These are phyloP conservation scores for Saccharomyces pastorianus DNA, from an alignment of 1,139 yeast species.

Conservation along the genomic window DNA sequence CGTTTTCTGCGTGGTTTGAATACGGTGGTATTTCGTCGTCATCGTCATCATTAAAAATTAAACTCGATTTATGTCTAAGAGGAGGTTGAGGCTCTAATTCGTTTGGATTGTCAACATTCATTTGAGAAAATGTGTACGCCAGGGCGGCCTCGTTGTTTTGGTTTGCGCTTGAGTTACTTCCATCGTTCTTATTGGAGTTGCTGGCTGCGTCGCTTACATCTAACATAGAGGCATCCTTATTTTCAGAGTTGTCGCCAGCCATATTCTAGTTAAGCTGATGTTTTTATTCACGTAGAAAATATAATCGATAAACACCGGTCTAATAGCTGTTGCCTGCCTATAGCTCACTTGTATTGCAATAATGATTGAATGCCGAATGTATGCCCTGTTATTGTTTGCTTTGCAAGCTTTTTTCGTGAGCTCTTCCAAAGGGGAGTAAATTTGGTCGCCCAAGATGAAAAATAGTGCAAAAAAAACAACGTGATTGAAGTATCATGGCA, in stretches of 20 bases:
- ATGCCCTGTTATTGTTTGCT: not conserved
- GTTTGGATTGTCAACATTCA: conserved; percentile 27
- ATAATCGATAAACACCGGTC: not conserved
- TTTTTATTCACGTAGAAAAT: not conserved
- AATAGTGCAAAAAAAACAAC: not conserved
- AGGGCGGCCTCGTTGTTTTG: conserved; percentile 8
- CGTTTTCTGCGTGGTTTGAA: conserved; percentile 12
- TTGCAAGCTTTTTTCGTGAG: not conserved
- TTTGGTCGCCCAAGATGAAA: not conserved
- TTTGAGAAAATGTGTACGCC: conserved; percentile 28
- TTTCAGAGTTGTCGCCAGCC: not conserved
- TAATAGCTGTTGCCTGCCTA: not conserved
- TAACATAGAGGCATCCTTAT: conserved; percentile 5
- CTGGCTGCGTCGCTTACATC: conserved; percentile 2
- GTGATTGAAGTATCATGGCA: not conserved
- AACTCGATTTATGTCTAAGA: conserved; percentile 10
- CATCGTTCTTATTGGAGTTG: not conserved
- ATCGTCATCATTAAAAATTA: conserved; percentile 18
- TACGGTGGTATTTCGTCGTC: conserved; percentile 17
- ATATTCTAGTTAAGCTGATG: not conserved
- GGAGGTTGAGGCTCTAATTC: conserved; percentile 14
- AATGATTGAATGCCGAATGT: not conserved
- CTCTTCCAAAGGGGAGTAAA: not conserved
- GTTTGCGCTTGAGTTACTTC: not conserved
- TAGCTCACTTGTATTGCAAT: not conserved